Base-by-base conservation (phyloP, 164 flowering plant genomes). In the Chloranthus sessilifolius region DNA sequence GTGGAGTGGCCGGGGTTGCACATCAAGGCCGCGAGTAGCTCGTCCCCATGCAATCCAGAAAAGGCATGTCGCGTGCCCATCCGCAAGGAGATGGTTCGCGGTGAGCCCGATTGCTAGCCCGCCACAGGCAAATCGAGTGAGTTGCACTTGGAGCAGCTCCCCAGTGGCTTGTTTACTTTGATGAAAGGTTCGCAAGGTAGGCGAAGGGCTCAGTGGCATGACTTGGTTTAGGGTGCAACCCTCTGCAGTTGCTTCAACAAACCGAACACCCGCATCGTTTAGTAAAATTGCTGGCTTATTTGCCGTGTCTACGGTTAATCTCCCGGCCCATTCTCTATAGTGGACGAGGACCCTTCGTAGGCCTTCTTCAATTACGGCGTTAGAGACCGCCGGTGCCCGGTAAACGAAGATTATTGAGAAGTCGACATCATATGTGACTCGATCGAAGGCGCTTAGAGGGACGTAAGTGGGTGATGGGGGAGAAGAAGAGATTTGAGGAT, bases 121-220 rank as follows among this genome's bases (percentile, higher is more conserved):
- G 15, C 69, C 70, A 42, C 70, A 69, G 17, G 61, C 23, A 57
- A 72, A 72, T 45, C 70, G 35, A 3, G 72, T 72, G 62, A 72
- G 50, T 28, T 72, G 73, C 30, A 68, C 60, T 43, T 61, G 76
- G 7, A 52, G 48, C 39, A 68, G 11, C 47, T 64, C 70, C 11
- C 36, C 62, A 20, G 61, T 50, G 1, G 70, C 73, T 16, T 58
- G 17, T 14, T 46, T 22, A 15, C 50, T 42, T 11, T 66, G 72
- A 38, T 67, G 66, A 22, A 67, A 40, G 55, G 36, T 53, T 14
- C 56, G 50, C 2, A 56, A 37, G 0, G 53, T 10, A 1, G 59
- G 22, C 2, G 55, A 31, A 8, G 65, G 60, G 12, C 20, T 42
- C 10, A 41, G 23, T 2, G 43, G 48, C 41, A 33, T 33, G 14